phyloP scores from a whole-genome alignment of 768 basidiomycete genomes.

The Boletellus emodensis region DNA sequence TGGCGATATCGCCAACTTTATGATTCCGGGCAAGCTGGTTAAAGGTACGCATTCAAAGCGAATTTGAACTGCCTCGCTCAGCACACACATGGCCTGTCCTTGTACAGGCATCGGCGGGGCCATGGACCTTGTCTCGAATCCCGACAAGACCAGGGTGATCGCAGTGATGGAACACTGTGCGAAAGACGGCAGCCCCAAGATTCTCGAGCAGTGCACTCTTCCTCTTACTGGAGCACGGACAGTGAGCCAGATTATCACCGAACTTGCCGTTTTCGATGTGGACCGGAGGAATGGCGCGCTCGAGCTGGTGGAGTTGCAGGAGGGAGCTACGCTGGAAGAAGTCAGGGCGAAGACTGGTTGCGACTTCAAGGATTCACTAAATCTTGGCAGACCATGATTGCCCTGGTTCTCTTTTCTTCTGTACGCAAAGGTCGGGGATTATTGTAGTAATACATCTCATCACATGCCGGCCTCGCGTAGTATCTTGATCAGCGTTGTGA shows the following conservation, averaged over 20 bases:
- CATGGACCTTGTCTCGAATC: conserved; percentile 96
- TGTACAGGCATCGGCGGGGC: conserved; percentile 84
- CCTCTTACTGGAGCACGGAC: conserved; percentile 86
- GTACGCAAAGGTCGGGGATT: neutral
- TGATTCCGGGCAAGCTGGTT: conserved; percentile 94
- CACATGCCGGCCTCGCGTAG: neutral
- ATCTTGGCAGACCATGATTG: conserved; percentile 47
- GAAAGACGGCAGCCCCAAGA: conserved; percentile 87
- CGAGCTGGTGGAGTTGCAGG: conserved; percentile 77
- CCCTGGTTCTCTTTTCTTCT: neutral
- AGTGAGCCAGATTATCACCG: conserved; percentile 91
- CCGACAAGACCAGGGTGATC: conserved; percentile 90
- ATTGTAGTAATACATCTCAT: conserved; percentile 11
- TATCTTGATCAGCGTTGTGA: neutral
- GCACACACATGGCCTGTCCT: neutral
- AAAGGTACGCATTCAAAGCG: conserved; percentile 48
- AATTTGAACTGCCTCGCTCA: neutral
- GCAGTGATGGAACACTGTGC: conserved; percentile 88
- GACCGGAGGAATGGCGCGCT: conserved; percentile 71
- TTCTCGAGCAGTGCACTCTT: conserved; percentile 73
- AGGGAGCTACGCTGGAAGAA: conserved; percentile 79
- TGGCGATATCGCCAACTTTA: conserved; percentile 96
- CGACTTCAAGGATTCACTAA: conserved; percentile 48
- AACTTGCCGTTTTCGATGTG: conserved; percentile 87
- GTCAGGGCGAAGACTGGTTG: conserved; percentile 85